phyloP scores from a whole-genome alignment of 768 basidiomycete species.

The Agaricus subrufescens region DNA sequence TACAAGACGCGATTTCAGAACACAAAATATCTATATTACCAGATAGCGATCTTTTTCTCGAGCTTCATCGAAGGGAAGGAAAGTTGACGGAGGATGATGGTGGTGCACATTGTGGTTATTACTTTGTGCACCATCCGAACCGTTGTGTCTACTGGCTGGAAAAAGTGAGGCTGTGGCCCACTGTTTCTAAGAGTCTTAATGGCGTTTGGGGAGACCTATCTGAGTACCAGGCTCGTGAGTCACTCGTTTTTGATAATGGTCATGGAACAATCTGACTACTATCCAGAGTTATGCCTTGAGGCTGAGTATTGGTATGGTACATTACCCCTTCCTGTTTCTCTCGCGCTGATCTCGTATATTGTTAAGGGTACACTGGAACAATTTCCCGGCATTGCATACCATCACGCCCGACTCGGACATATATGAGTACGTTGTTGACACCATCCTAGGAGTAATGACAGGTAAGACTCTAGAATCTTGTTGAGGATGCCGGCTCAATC shows the following conservation, averaged over 20 bases:
- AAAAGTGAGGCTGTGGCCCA: neutral
- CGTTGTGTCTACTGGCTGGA: slow-evolving; percentile 5
- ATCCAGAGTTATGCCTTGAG: slow-evolving; percentile 2
- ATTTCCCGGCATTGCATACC: neutral
- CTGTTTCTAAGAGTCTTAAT: neutral
- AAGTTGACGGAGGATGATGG: neutral
- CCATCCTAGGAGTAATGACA: slow-evolving; percentile 1
- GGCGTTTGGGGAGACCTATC: neutral
- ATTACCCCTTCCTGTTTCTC: neutral
- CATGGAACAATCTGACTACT: neutral
- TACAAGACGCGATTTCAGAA: neutral
- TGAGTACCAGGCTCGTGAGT: neutral
- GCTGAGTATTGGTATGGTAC: slow-evolving; percentile 1
- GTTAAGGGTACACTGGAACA: slow-evolving; percentile 2
- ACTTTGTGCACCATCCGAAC: slow-evolving; percentile 1
- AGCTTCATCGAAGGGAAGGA: neutral
- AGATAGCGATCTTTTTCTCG: slow-evolving; percentile 4
- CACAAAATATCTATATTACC: neutral
- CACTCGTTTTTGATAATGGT: too few species aligned
- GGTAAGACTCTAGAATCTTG: neutral
- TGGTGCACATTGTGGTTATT: neutral
- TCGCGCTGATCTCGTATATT: neutral
- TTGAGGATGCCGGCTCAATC: neutral
- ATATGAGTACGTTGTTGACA: slow-evolving; percentile 1
- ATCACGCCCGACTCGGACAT: neutral